These are phyloP conservation scores for Phytopythium delawarense DNA, from an alignment of 352 stramenopile genomes.

Conservation along the genomic window DNA sequence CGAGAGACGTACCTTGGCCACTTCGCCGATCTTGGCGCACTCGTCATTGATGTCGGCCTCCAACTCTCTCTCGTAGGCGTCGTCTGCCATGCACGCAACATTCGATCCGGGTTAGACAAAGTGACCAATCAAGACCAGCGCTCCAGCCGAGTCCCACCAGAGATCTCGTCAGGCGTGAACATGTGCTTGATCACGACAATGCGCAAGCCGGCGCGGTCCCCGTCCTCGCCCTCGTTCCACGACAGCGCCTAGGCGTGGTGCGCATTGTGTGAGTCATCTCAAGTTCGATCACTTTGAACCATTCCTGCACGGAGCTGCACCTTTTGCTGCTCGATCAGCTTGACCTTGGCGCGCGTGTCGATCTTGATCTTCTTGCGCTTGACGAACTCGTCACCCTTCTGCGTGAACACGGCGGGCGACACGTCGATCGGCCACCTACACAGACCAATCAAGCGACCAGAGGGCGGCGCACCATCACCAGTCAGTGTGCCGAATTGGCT, in stretches of 20 bases:
- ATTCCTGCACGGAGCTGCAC: constrained; percentile 14
- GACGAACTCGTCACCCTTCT: constrained; percentile 79
- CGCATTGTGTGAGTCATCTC: constrained; percentile 23
- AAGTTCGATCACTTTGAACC: neutral
- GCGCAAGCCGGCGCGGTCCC: constrained; percentile 86
- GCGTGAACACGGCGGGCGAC: constrained; percentile 82
- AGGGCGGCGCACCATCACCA: neutral
- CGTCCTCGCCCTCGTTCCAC: constrained; percentile 94
- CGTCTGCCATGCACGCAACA: constrained; percentile 28
- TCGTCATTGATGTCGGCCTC: constrained; percentile 76
- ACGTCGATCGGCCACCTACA: constrained; percentile 72
- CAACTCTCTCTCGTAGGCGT: constrained; percentile 65
- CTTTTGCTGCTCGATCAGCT: constrained; percentile 86
- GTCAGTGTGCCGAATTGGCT: constrained; percentile 20
- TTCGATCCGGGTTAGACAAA: neutral
- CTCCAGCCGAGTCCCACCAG: constrained; percentile 21
- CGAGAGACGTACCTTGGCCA: constrained; percentile 44
- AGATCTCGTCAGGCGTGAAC: constrained; percentile 89
- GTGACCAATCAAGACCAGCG: neutral
- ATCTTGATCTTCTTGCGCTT: constrained; percentile 81
- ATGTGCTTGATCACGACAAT: constrained; percentile 98
- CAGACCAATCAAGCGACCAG: neutral
- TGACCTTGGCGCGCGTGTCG: constrained; percentile 80
- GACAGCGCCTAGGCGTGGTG: constrained; percentile 69
- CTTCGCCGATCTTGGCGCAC: constrained; percentile 85